Base-by-base conservation (phyloP, 1,139 yeast species). In the Zygosaccharomyces pseudobailii region DNA sequence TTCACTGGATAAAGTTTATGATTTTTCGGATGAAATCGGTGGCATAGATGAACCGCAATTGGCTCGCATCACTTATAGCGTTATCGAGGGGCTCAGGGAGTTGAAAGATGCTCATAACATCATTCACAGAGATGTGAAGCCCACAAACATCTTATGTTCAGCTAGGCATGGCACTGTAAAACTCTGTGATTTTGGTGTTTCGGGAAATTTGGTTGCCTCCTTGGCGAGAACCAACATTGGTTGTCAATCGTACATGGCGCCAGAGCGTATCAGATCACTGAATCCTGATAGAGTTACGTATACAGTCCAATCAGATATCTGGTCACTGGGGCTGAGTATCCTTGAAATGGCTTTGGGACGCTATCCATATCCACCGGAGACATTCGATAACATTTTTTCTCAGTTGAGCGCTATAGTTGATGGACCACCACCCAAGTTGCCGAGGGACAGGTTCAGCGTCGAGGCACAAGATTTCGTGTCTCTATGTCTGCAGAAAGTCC, bases 161-260 rank as follows among this genome's bases (percentile, higher is more conserved):
- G 75, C 78, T 21, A 80, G 89, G 6, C 67, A 71, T 28, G 99
- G 99, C 21, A 84, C 85, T 56, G 88, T 94, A 31, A 94, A 92
- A 65, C 72, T 92, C 34, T 89, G 97, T 71, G 99, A 92, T 70
- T 92, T 92, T 68, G 99, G 99, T 39, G 98, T 92, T 21, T 80
- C 89, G 49, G 98, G 98, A 25, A 92, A 92, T 63, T 72, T 92
- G 53, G 98, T 92, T 32, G 97, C 97, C 1, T 88, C 96, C 0
- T 76, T 92, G 59, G 98, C 98, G 7, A 82, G 89, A 61, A 92
- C 99, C 0, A 92, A 92, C 62, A 90, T 92, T 58, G 99, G 99
- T 5, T 94, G 98, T 67, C 98, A 92, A 69, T 87, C 96, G 4
- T 92, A 92, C 69, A 94, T 94, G 98, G 97, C 98, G 0, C 99